These are phyloP conservation scores for Solanum phureja DNA, from an alignment of 257 asterid species.

Conservation along the genomic window DNA sequence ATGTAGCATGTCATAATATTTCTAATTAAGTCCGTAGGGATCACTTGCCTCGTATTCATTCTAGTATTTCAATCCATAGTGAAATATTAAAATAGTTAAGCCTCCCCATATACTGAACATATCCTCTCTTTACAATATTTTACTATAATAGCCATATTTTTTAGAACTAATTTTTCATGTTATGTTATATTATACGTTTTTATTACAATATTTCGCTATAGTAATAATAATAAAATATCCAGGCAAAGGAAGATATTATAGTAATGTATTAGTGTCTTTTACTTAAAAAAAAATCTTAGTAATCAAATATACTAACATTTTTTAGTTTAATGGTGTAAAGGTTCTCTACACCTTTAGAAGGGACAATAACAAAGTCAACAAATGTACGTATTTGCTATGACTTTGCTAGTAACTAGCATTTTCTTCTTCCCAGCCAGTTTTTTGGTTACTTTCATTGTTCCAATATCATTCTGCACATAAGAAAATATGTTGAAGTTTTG, in stretches of 20 bases:
- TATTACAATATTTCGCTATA: background rate
- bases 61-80: background rate
- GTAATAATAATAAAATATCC: too few relatives aligned
- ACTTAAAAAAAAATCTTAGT: background rate
- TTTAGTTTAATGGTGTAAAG: background rate
- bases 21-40: too few relatives aligned
- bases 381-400: background rate
- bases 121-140: too few relatives aligned
- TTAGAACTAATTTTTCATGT: background rate
- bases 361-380: background rate
- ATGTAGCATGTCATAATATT: background rate
- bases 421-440: background rate
- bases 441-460: background rate
- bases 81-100: too few relatives aligned
- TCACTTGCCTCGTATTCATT: background rate
- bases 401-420: background rate
- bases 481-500: background rate
- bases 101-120: background rate
- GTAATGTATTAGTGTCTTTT: too few relatives aligned
- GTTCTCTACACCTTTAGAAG: background rate
- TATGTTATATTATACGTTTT: too few relatives aligned
- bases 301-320: too few relatives aligned
- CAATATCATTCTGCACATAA: background rate
- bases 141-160: background rate
- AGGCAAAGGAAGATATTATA: background rate